Evolutionary conservation across 2,329 filamentous ascomycete species (phyloP), one percentile per base, ranked within the genome.

Genomic region (Graphium sp.): DNA sequence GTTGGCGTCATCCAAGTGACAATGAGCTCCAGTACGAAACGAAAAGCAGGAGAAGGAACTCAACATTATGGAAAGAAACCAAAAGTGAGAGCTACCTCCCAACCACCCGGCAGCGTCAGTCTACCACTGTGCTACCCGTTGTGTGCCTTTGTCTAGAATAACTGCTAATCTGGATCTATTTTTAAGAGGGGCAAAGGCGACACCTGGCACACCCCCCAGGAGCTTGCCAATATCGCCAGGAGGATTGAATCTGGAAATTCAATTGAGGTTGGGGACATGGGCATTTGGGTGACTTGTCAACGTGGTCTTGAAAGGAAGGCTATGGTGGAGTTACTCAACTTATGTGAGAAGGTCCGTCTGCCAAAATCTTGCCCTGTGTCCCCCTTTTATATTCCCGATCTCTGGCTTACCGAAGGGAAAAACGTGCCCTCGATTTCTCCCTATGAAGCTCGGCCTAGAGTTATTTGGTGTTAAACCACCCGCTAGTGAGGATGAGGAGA

Each of bases 211-310:
- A 75, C 70, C 16, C 54, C 70, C 10, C 62, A 69, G 34, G 67
- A 74, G 25, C 56, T 60, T 40, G 50, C 53, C 19, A 72, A 63
- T 42, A 38, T 55, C 24, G 52, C 53, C 13, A 46, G 52, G 28
- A 47, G 50, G 34, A 50, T 49, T 10, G 53, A 53, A 22, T 39
- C 51, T 37, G 59, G 58, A 22, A 57, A 50, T 22, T 44, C 49
- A 9, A 50, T 84, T 26, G 67, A 79, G 39, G 57, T 74, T 5
- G 77, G 78, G 5, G 76, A 84, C 41, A 57, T 62, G 29, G 80
- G 80, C 5, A 72, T 87, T 33, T 87, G 78, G 77, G 74, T 75
- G 17, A 84, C 79, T 0, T 85, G 77, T 45, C 70, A 75, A 29
- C 66, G 75, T 44, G 68, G 69, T 37, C 75, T 78, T 55, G 77